phyloP scores from a whole-genome alignment of 768 basidiomycete genomes.

The Calocera cornea region DNA sequence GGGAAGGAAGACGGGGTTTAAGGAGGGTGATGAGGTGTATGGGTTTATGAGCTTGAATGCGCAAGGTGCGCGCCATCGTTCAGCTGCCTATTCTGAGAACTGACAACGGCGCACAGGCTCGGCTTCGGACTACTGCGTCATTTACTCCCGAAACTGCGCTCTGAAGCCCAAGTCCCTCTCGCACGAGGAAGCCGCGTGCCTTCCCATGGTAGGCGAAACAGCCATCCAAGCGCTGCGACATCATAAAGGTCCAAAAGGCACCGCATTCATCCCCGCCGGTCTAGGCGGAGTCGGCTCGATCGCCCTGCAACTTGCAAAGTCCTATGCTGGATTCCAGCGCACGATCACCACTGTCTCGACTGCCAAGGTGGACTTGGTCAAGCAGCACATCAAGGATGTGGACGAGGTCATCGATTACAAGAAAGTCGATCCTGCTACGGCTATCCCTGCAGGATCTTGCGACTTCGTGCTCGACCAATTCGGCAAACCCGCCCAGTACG shows the following conservation, averaged over 20 bases:
- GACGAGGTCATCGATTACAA: slow-evolving; percentile 3
- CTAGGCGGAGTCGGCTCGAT: neutral
- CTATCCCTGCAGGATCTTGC: neutral
- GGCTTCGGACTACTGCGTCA: neutral
- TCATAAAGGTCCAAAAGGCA: neutral
- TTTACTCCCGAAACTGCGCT: neutral
- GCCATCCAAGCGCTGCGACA: neutral
- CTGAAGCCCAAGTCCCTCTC: neutral
- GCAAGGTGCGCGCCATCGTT: neutral
- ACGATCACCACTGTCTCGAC: neutral
- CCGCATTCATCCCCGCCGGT: neutral
- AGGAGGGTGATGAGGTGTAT: slow-evolving; percentile 3
- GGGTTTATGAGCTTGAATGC: neutral
- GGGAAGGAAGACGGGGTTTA: neutral
- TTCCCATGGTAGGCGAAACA: neutral
- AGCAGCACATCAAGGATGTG: neutral
- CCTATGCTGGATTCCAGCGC: neutral
- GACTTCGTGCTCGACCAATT: neutral
- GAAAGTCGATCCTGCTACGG: neutral
- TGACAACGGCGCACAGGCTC: neutral
- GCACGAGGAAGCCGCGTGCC: neutral
- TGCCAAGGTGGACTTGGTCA: neutral
- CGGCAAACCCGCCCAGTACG: neutral
- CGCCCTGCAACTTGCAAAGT: neutral
- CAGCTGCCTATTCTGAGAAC: neutral